phyloP scores from a whole-genome alignment of 2,329 filamentous ascomycete genomes.

The Sphaerulina musiva region DNA sequence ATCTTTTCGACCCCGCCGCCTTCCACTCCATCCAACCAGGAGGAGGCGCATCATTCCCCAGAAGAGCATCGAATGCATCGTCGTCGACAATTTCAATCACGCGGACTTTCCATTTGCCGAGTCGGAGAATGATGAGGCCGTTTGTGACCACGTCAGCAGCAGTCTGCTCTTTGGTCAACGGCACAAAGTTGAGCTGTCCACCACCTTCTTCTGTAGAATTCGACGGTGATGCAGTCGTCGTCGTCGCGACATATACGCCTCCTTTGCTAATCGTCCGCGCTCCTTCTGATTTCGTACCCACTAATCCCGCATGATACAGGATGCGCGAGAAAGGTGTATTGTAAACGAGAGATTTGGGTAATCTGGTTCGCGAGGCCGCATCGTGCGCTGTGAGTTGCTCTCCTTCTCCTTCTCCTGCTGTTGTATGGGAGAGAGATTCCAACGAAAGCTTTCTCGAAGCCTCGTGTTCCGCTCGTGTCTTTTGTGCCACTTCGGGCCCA shows the following conservation, averaged over 20 bases:
- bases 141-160: slow-evolving; percentile 53
- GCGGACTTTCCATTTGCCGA: slow-evolving; percentile 57
- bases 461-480: slow-evolving; percentile 54
- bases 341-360: slow-evolving; percentile 28
- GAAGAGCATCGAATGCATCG: slow-evolving; percentile 43
- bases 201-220: slow-evolving; percentile 25
- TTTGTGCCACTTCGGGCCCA: slow-evolving; percentile 57
- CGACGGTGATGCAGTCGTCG: slow-evolving; percentile 25
- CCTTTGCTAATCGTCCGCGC: slow-evolving; percentile 29
- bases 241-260: slow-evolving; percentile 31
- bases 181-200: slow-evolving; percentile 54
- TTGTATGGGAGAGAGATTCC: slow-evolving; percentile 12
- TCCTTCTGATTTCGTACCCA: slow-evolving; percentile 28
- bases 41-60: slow-evolving; percentile 25
- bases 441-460: slow-evolving; percentile 35
- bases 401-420: not conserved
- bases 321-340: slow-evolving; percentile 27
- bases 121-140: slow-evolving; percentile 48
- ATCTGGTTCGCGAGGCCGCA: slow-evolving; percentile 25
- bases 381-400: slow-evolving; percentile 1
- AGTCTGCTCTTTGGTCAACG: slow-evolving; percentile 53
- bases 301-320: slow-evolving; percentile 31
- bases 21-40: not conserved
- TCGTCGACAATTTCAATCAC: slow-evolving; percentile 52
- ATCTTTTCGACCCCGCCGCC: not conserved